These are phyloP conservation scores for Leccinum subgranulosum DNA, from an alignment of 768 basidiomycete genomes.

Conservation along the genomic window DNA sequence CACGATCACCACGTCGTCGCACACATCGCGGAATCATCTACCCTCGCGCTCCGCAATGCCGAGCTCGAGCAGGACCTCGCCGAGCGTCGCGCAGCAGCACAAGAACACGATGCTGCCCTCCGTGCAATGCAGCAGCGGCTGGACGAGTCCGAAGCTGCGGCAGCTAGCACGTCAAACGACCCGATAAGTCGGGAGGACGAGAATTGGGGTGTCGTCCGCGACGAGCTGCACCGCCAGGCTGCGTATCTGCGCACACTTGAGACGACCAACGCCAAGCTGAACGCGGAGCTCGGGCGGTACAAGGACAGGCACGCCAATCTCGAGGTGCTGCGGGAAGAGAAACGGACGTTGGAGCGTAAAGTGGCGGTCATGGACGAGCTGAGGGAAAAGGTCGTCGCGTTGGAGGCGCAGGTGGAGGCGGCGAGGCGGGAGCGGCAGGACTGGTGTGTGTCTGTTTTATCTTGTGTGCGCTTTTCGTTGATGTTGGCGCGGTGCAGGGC, in stretches of 20 bases:
- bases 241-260: constrained; percentile 60
- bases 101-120: constrained; percentile 38
- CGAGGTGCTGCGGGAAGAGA: constrained; percentile 75
- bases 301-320: constrained; percentile 56
- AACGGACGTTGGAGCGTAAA: constrained; percentile 57
- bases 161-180: constrained; percentile 17
- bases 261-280: constrained; percentile 52
- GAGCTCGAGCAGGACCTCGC: constrained; percentile 48
- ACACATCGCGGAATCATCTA: constrained; percentile 50
- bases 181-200: constrained; percentile 41
- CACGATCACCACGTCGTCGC: constrained; percentile 48
- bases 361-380: constrained; percentile 49
- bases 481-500: constrained; percentile 31
- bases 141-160: constrained; percentile 40
- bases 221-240: constrained; percentile 67
- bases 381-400: constrained; percentile 48
- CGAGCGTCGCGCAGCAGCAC: constrained; percentile 39
- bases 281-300: constrained; percentile 49
- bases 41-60: constrained; percentile 43
- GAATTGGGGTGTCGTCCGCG: constrained; percentile 60
- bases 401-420: constrained; percentile 68
- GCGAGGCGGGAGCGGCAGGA: constrained; percentile 53
- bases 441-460: constrained; percentile 42
- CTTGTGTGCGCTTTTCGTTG: not conserved
- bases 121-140: constrained; percentile 46